phyloP scores from a whole-genome alignment of 1,284 basidiomycete genomes.

The Erythrobasidium hasegawianum region DNA sequence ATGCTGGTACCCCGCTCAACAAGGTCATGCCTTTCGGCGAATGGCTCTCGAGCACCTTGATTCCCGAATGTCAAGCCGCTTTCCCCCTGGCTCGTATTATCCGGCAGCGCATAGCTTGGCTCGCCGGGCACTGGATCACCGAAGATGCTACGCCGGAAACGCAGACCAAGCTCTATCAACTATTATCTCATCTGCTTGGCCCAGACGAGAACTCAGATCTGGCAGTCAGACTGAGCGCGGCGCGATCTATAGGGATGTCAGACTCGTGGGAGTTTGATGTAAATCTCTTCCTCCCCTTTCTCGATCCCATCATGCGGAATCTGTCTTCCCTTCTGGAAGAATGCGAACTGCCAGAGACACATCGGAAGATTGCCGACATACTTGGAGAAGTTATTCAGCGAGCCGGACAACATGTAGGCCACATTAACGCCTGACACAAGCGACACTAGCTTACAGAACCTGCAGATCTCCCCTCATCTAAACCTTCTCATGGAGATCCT shows the following conservation, averaged over 20 bases:
- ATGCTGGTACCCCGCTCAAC: constrained; percentile 34
- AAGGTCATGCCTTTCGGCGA: constrained; percentile 34
- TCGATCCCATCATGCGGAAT: constrained; percentile 38
- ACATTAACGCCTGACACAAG: no score
- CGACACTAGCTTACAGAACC: no score
- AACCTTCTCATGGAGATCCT: constrained; percentile 38
- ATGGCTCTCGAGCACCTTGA: constrained; percentile 37
- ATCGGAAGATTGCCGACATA: constrained; percentile 39
- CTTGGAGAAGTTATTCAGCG: constrained; percentile 41
- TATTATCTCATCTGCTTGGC: constrained; percentile 41
- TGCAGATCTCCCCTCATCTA: constrained; percentile 42
- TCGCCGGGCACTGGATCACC: constrained; percentile 41
- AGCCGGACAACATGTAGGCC: constrained; percentile 36
- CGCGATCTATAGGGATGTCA: constrained; percentile 38
- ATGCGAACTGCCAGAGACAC: constrained; percentile 38
- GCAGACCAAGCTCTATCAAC: constrained; percentile 37
- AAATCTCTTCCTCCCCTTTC: constrained; percentile 39
- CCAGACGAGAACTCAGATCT: constrained; percentile 39
- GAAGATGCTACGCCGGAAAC: constrained; percentile 32
- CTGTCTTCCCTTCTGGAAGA: constrained; percentile 40
- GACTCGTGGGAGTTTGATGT: constrained; percentile 40
- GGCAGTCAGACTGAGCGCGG: constrained; percentile 44
- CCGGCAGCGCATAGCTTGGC: constrained; percentile 42
- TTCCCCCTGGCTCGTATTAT: constrained; percentile 37
- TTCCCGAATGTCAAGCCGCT: constrained; percentile 35